Conservation (phyloP, 495 filamentous ascomycete species). For the Wilcoxina mikolae region DNA sequence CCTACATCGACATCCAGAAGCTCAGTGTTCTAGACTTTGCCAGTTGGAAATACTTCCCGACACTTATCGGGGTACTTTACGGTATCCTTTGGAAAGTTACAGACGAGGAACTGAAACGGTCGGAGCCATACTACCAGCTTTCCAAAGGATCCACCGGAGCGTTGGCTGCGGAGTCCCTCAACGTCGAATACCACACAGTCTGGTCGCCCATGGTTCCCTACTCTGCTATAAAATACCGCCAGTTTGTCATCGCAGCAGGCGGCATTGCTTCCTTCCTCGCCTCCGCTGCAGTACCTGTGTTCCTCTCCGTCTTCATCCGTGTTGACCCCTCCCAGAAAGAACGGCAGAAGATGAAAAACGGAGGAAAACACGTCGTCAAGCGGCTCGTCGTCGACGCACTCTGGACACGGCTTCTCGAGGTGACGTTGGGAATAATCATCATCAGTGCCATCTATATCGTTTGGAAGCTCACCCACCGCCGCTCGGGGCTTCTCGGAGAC, state of each 20-base stretch:
- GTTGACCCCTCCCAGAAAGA: constrained; percentile 35
- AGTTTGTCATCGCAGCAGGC: constrained; percentile 51
- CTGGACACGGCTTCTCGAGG: constrained; percentile 47
- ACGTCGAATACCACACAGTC: constrained; percentile 55
- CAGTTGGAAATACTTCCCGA: constrained; percentile 58
- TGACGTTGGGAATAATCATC: constrained; percentile 37
- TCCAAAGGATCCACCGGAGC: constrained; percentile 45
- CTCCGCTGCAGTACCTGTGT: constrained; percentile 45
- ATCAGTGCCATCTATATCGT: constrained; percentile 32
- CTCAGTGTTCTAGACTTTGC: constrained; percentile 44
- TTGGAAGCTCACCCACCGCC: constrained; percentile 36
- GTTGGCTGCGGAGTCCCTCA: constrained; percentile 50
- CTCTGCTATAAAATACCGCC: constrained; percentile 41
- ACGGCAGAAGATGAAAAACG: constrained; percentile 24
- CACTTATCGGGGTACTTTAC: constrained; percentile 50
- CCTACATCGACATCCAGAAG: constrained; percentile 39
- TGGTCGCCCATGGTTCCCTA: constrained; percentile 49
- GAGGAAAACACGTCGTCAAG: constrained; percentile 30
- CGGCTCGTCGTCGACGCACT: constrained; percentile 39
- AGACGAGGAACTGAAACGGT: constrained; percentile 58
- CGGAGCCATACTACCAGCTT: constrained; percentile 62
- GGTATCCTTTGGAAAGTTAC: constrained; percentile 62
- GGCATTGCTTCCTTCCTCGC: constrained; percentile 48
- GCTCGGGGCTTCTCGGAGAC: constrained; percentile 50
- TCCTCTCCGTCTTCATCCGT: constrained; percentile 44